Base-by-base conservation (phyloP, 2,329 filamentous ascomycete species). In the Eurotiales sp. region DNA sequence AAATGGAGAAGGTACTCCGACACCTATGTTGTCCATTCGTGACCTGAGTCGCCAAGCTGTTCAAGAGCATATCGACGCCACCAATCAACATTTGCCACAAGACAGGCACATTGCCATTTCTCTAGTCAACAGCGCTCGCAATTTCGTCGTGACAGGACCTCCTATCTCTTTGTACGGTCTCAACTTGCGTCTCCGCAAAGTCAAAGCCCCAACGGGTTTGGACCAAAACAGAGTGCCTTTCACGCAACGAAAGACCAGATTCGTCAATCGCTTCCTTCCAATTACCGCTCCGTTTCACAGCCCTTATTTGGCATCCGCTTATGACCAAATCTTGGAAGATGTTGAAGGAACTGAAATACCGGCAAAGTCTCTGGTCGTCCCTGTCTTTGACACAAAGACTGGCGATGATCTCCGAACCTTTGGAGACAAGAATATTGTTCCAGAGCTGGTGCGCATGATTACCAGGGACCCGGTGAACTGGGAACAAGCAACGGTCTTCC, bases 221-320 rank as follows among this genome's bases (percentile, higher is more conserved):
- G 93, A 99, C 66, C 95, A 99, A 73, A 96, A 88, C 59, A 84
- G 91, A 54, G 86, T 97, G 49, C 95, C 95, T 6, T 90, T 90
- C 76, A 97, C 92, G 0, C 86, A 99, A 73, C 88, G 93, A 61
- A 99, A 99, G 75, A 81, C 96, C 51, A 90, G 93, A 64, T 99
- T 99, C 61, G 89, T 90, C 56, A 96, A 96, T 77, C 87, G 93
- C 55, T 99, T 99, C 78, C 76, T 99, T 55, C 95, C 93, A 42
- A 99, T 99, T 70, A 96, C 92, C 1, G 90, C 93, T 8, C 95
- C 93, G 4, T 99, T 99, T 80, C 93, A 99, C 79, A 99, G 93
- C 80, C 86, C 90, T 55, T 96, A 97, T 67, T 83, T 99, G 14
- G 77, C 80, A 21, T 85, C 90, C 59, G 92, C 93, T 2, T 90